These are phyloP conservation scores for Rosa hybrid DNA, from an alignment of 331 rosid species.

Conservation along the genomic window DNA sequence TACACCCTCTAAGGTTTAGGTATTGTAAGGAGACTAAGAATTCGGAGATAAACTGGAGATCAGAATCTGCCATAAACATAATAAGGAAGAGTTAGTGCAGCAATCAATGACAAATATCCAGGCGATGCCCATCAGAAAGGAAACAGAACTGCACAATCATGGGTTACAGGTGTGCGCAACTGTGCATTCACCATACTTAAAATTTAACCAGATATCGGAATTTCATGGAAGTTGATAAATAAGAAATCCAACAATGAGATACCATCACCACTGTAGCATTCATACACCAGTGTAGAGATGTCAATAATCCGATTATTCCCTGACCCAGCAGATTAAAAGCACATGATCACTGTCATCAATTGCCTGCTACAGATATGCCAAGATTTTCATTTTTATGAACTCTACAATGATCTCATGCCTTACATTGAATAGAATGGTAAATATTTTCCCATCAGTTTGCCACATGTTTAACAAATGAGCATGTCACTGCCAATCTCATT, in stretches of 20 bases:
- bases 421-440: not conserved
- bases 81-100: slow-evolving; percentile 9
- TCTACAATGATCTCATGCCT: not conserved
- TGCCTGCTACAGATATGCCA: not conserved
- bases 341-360: not conserved
- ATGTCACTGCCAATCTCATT: not conserved
- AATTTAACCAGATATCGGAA: not conserved
- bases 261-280: slow-evolving; percentile 2
- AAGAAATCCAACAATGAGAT: not conserved
- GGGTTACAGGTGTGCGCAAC: not conserved
- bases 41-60: slow-evolving; percentile 55
- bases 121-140: not conserved
- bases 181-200: not conserved
- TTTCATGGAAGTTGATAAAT: not conserved
- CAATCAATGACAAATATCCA: not conserved
- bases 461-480: slow-evolving; percentile 4
- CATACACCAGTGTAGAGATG: not conserved
- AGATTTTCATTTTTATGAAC: not conserved
- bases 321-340: not conserved
- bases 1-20: slow-evolving; percentile 75
- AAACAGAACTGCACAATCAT: not conserved
- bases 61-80: slow-evolving; percentile 53
- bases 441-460: not conserved
- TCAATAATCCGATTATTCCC: not conserved
- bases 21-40: slow-evolving; percentile 52